Conservation (phyloP, 257 asterid species). For the Solanum dulcamara region DNA sequence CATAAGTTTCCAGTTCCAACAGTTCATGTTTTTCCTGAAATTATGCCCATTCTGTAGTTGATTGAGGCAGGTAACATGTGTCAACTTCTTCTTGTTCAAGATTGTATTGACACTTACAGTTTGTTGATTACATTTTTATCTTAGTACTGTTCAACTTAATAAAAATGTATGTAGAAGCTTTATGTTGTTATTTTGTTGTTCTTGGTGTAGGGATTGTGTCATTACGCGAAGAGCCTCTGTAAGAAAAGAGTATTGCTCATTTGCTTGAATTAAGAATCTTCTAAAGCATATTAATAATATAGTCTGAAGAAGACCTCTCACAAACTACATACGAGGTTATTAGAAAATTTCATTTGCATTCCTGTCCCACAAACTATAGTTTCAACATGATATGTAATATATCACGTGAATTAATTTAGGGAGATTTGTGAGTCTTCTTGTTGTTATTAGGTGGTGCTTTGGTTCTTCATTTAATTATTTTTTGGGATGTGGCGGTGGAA, state of each 20-base stretch:
- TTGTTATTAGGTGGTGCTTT: not conserved
- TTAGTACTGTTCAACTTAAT: not conserved
- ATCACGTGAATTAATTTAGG: not conserved
- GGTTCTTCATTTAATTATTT: not conserved
- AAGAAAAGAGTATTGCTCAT: not conserved
- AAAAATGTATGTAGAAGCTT: not conserved
- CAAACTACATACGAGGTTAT: not conserved
- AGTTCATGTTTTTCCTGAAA: not conserved
- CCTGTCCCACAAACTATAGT: not conserved
- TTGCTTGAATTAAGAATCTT: not conserved
- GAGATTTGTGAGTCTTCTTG: not conserved
- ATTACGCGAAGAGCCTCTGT: not conserved
- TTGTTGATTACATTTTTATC: not conserved
- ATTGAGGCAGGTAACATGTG: not conserved
- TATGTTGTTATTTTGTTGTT: not conserved
- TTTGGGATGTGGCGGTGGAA: not conserved
- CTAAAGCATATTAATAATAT: not conserved
- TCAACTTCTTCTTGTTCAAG: not conserved
- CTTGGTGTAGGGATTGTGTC: not conserved
- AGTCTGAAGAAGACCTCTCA: not conserved
- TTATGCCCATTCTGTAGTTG: not conserved
- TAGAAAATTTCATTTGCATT: not conserved
- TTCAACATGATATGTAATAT: not conserved
- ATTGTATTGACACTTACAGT: not conserved
- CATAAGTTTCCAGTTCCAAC: not conserved